phyloP scores from a whole-genome alignment of 202 grass and related monocot genomes.

The Carex arenaria region DNA sequence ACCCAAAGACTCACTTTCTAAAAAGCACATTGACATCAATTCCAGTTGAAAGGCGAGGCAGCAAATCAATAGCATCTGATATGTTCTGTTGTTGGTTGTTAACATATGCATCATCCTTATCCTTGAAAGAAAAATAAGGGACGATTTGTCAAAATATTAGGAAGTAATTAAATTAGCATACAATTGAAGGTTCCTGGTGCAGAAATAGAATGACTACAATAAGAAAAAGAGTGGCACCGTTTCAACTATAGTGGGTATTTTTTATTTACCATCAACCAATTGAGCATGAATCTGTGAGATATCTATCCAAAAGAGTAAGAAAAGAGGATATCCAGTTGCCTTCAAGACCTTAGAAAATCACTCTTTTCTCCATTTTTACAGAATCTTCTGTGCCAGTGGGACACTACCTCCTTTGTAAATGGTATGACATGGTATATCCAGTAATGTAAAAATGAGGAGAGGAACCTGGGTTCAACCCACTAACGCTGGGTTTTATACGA shows the following conservation, averaged over 20 bases:
- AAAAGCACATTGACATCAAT: conserved; percentile 95
- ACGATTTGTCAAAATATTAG: not conserved
- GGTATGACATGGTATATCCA: not conserved
- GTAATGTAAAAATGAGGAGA: not conserved
- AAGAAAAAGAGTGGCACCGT: not conserved
- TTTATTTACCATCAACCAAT: not conserved
- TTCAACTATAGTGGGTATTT: not conserved
- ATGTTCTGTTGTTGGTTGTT: conserved; percentile 81
- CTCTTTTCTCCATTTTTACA: not conserved
- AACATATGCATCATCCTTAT: conserved; percentile 66
- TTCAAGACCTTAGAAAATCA: not conserved
- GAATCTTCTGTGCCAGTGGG: not conserved
- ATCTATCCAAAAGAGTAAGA: not conserved
- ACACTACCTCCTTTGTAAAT: not conserved
- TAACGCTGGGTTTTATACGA: not conserved
- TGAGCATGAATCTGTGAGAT: not conserved
- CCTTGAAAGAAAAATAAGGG: conserved; percentile 32
- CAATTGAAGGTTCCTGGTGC: not conserved
- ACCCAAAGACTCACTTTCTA: conserved; percentile 50
- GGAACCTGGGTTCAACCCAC: not conserved
- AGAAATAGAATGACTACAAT: not conserved
- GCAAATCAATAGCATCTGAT: conserved; percentile 73
- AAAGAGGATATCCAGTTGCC: not conserved
- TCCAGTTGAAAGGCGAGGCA: conserved; percentile 61
- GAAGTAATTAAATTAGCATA: conserved; percentile 1